Percentiles rank a stretch among this genome's conserved stretches.
Evolutionary conservation across 1,284 basidiomycete species (phyloP).

Genomic region (Naganishia cerealis): DNA sequence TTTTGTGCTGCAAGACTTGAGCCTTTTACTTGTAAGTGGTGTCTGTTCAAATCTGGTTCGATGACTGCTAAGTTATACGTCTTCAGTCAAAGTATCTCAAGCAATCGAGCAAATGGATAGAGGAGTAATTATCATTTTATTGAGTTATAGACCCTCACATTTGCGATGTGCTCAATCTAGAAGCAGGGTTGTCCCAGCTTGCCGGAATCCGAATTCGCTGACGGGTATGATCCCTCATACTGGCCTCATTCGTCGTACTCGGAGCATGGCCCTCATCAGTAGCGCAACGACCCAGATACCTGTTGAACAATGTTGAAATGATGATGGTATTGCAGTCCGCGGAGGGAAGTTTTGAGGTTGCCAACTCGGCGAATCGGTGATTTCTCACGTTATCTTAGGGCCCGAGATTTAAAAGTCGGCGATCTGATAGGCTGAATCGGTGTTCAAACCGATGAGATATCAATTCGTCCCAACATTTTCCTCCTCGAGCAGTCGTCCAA

Average conservation of each 20-base stretch:
- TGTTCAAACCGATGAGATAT: no score
- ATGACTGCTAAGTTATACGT: not conserved
- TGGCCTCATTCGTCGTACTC: no score
- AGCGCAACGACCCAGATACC: no score
- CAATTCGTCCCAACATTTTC: not conserved
- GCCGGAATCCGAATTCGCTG: no score
- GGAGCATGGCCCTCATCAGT: not conserved
- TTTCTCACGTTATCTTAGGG: no score
- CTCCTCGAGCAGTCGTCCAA: not conserved
- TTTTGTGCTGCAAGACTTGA: conserved; percentile 75
- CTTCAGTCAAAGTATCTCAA: conserved; percentile 29
- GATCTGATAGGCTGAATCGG: not conserved
- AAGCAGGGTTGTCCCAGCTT: no score
- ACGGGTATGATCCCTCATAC: no score
- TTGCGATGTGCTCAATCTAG: not conserved
- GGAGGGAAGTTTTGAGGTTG: no score
- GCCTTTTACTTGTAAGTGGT: conserved; percentile 69
- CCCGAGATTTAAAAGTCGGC: not conserved
- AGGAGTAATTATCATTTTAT: conserved; percentile 2
- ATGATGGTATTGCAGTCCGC: not conserved
- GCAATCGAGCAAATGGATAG: conserved; percentile 30
- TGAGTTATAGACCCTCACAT: not conserved
- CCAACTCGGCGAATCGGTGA: no score
- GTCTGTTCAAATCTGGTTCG: not conserved
- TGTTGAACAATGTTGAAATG: not conserved